These are phyloP conservation scores for Leptographium galeiforme DNA, from an alignment of 2,329 filamentous ascomycete species.

Conservation along the genomic window DNA sequence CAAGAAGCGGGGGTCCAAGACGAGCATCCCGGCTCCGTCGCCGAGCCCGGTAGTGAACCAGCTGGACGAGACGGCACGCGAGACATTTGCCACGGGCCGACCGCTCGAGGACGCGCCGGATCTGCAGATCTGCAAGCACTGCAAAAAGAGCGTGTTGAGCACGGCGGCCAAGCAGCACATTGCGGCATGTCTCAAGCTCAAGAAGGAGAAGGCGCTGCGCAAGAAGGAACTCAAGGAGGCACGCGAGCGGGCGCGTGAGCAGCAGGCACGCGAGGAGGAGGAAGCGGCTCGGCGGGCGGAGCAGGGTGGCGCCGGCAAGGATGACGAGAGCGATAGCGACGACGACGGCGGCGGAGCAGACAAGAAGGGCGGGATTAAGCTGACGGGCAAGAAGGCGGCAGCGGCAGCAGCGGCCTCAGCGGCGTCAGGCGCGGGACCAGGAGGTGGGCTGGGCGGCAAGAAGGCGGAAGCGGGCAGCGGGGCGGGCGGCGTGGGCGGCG, in stretches of 20 bases:
- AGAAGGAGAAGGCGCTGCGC: constrained; percentile 66
- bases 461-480: constrained; percentile 41
- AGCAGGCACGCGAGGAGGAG: constrained; percentile 44
- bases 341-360: constrained; percentile 23
- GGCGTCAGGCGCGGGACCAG: not conserved
- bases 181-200: constrained; percentile 68
- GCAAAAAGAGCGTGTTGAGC: constrained; percentile 75
- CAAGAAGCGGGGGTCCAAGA: constrained; percentile 38
- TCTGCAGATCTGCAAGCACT: constrained; percentile 80
- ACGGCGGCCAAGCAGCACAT: constrained; percentile 68
- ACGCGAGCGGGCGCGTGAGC: constrained; percentile 49
- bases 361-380: constrained; percentile 17
- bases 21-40: constrained; percentile 29
- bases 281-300: constrained; percentile 40
- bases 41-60: constrained; percentile 48
- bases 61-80: constrained; percentile 62
- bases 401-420: constrained; percentile 18
- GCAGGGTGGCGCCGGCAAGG: constrained; percentile 27
- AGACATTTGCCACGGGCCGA: constrained; percentile 69
- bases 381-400: not conserved
- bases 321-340: constrained; percentile 24
- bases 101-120: constrained; percentile 71
- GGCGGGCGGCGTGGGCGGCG: constrained; percentile 27
- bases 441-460: constrained; percentile 11
- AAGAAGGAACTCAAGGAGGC: constrained; percentile 66